Percentiles rank a stretch among this genome's conserved stretches.
Conservation (phyloP, 345 rosid genomes). For the Punica granatum region DNA sequence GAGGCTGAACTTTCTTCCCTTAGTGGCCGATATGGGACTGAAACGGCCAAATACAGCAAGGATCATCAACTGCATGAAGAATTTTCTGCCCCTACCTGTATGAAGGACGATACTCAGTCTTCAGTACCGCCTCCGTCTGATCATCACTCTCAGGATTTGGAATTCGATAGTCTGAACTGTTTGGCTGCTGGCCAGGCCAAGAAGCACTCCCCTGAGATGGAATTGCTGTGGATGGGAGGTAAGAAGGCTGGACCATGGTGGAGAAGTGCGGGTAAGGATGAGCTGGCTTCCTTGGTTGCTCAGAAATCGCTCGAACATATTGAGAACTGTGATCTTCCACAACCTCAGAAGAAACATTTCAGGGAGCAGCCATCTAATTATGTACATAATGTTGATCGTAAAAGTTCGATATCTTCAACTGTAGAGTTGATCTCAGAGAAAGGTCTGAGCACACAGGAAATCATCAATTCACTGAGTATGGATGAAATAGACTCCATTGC, state of each 20-base stretch:
- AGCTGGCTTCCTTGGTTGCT: constrained; percentile 83
- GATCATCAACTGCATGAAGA: neutral
- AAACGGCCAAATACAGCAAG: neutral
- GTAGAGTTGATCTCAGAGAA: constrained; percentile 21
- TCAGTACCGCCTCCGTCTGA: neutral
- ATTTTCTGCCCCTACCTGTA: neutral
- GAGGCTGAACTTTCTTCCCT: neutral
- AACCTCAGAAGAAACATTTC: constrained; percentile 48
- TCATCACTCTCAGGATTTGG: neutral
- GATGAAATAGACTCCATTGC: neutral
- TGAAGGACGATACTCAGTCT: neutral
- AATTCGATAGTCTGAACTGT: neutral
- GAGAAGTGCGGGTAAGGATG: constrained; percentile 67
- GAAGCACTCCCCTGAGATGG: constrained; percentile 39
- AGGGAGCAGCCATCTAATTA: constrained; percentile 32
- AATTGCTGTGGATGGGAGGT: constrained; percentile 49
- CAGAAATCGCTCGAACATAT: constrained; percentile 60
- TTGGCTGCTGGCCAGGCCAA: neutral
- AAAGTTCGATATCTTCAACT: constrained; percentile 20
- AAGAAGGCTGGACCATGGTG: constrained; percentile 82
- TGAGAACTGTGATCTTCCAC: constrained; percentile 87
- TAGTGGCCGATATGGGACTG: neutral
- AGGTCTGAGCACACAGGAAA: neutral
- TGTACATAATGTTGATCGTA: constrained; percentile 23
- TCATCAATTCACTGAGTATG: neutral